Evolutionary conservation across 2,329 filamentous ascomycete genomes (phyloP), one percentile per base, ranked within the genome.

Genomic region (Monosporascus sp.): DNA sequence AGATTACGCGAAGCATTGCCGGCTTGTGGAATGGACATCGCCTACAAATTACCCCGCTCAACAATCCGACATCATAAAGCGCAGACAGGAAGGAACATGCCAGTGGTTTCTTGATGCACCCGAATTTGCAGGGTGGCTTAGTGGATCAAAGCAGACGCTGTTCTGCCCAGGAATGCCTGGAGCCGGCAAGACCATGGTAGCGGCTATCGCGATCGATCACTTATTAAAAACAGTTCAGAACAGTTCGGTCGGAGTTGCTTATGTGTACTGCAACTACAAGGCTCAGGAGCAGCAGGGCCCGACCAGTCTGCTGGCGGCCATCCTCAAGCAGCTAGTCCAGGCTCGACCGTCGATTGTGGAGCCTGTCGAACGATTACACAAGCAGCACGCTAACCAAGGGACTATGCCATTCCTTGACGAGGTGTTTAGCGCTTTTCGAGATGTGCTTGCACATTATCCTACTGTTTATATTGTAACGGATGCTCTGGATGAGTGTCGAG

Each of bases 141-240:
- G 38, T 3, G 22, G 20, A 9, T 2, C 52, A 0, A 57, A 59
- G 1, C 55, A 68, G 20, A 76, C 65, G 0, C 54, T 81, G n/a
- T n/a, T n/a, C n/a, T n/a, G n/a, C n/a, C n/a, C n/a, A n/a, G n/a
- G 0, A 0, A 75, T 76, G 16, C 76, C 76, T 1, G 76, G 77
- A 9, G 72, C 75, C 0, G 75, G 77, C 0, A 81, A 80, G 60
- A 79, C 76, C 0, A 74, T 78, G 7, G 52, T 77, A 1, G 62
- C 73, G 0, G 69, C 75, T 0, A 69, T 72, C 16, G 68, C 75
- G 0, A 56, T 80, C 0, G 64, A 79, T 3, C 22, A 78, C 17
- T 11, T 31, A 11, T 11, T 11, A 4, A 31, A 31, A 31, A 11
- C 27, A 31, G 27, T 31, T 3, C 27, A 5, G 27, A 31, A 11